Base-by-base conservation (phyloP, 352 stramenopile species). In the Phytophthora pini region DNA sequence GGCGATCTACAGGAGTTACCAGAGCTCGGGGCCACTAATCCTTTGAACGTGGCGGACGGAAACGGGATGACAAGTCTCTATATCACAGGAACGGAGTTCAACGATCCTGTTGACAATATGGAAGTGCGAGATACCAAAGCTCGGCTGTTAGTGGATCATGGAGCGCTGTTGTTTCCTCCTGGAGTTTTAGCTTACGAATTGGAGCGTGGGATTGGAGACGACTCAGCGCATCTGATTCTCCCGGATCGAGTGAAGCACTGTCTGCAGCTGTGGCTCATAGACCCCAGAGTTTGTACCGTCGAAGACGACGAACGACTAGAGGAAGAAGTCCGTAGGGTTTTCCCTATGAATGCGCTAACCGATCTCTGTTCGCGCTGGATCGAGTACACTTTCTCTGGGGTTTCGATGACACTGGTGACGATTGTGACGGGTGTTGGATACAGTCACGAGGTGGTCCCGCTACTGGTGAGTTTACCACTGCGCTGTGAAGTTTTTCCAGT, bases 391-490 rank as follows among this genome's bases (percentile, higher is more conserved):
- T 49, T 12, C 26, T 4, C 4, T 41, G 61, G 31, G n/a, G 13
- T 3, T 2, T 61, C 41, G 46, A 5, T 54, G 39, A 47, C 54
- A 5, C 22, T 67, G 11, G 34, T 60, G 1, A 3, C 44, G 17
- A 29, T 54, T 32, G 22, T 68, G 15, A 55, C 55, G 17, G 49
- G 29, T 27, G 57, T 52, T 6, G 64, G 64, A 1, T 72, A 68
- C 24, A 46, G 20, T 13, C 17, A 44, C 15, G 57, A 72, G 5
- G n/a, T 63, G 29, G 15, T 72, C 2, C 56, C 64, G 0, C 29
- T 68, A 17, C 27, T 72, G n/a, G 12, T 72, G 8, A 17, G 54
- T 41, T 63, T 72, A n/a, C 64, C 64, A 11, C 38, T 72, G 17
- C 34, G 4, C 6, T 31, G 17, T 11, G 6, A 8, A 39, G 51